Conservation (phyloP, 2,329 filamentous ascomycete genomes). For the Penicillium sp. region DNA sequence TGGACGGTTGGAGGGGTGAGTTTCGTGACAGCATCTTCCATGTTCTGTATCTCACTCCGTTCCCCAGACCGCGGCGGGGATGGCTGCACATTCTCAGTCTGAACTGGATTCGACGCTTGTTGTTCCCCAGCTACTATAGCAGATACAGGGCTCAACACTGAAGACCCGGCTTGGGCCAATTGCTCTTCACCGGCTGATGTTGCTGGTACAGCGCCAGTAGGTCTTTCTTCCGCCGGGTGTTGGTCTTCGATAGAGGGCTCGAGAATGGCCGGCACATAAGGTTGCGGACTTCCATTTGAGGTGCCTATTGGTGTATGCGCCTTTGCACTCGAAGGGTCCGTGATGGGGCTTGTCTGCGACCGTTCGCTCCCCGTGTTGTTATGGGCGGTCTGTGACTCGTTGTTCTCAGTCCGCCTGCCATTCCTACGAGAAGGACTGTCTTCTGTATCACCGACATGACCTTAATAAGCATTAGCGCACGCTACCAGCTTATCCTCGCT, state of each 20-base stretch:
- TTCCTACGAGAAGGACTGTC: slow-evolving; percentile 9
- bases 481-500: background rate
- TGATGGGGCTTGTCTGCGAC: background rate
- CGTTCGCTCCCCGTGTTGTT: slow-evolving; percentile 7
- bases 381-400: background rate
- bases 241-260: background rate
- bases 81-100: background rate
- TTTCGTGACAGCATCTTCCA: background rate
- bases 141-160: background rate
- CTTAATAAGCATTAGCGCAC: slow-evolving; percentile 17
- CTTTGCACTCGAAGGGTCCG: background rate
- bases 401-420: background rate
- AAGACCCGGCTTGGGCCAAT: background rate
- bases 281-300: background rate
- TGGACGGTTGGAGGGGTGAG: background rate
- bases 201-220: background rate
- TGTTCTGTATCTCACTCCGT: background rate
- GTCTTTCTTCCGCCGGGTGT: background rate
- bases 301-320: background rate
- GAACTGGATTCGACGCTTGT: background rate
- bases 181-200: background rate
- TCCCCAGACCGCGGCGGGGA: background rate
- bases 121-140: background rate
- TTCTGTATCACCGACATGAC: slow-evolving; percentile 6
- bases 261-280: background rate